Percentiles rank a stretch among this genome's conserved stretches.
Conservation (phyloP, 2,329 filamentous ascomycete species). For the Elsinoe batatas region DNA sequence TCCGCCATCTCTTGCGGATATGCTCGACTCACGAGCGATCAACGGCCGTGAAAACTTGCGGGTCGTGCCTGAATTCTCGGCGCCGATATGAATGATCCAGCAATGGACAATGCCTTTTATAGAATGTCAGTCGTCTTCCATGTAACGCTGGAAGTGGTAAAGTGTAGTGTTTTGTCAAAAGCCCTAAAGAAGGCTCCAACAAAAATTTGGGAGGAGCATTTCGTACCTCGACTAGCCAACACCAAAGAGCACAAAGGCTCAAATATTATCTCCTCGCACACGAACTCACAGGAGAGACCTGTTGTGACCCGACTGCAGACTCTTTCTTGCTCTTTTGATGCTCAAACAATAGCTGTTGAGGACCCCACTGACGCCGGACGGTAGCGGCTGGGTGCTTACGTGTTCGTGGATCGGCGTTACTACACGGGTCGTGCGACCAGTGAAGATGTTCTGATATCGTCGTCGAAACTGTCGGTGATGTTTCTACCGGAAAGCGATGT, state of each 20-base stretch:
- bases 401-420: background rate
- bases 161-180: background rate
- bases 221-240: constrained; percentile 11
- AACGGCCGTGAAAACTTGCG: constrained; percentile 6
- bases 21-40: constrained; percentile 10
- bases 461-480: background rate
- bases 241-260: constrained; percentile 6
- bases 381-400: constrained; percentile 2
- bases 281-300: background rate
- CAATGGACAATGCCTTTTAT: background rate
- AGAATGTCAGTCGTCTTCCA: background rate
- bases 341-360: constrained; percentile 7
- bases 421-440: background rate
- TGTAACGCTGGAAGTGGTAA: background rate
- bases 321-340: background rate
- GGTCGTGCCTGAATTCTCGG: background rate
- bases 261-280: constrained; percentile 7
- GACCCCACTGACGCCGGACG: background rate
- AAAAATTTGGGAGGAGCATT: background rate
- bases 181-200: background rate
- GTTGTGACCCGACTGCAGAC: background rate
- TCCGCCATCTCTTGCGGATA: constrained; percentile 51
- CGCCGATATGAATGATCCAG: constrained; percentile 9
- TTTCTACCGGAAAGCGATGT: background rate
- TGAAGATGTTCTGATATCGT: background rate